Evolutionary conservation across 305 asterid genomes (phyloP).

Genomic region (Coffea humblotiana): DNA sequence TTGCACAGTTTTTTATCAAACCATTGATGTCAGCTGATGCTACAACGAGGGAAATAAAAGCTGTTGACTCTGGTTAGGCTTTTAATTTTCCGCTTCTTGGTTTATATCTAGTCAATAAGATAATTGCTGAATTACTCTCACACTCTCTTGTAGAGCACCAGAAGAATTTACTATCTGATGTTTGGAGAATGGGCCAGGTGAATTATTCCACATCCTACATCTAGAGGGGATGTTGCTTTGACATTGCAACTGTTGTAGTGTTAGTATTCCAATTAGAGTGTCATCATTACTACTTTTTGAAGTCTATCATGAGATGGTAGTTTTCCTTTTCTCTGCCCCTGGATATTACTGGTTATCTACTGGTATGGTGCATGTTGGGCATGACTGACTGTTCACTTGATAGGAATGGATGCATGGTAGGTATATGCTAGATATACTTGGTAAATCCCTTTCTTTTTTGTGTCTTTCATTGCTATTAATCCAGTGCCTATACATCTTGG

Average conservation of each 20-base stretch:
- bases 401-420: background rate
- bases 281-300: background rate
- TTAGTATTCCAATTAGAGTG: background rate
- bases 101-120: background rate
- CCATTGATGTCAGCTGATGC: conserved; percentile 98
- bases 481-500: too few species aligned
- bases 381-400: background rate
- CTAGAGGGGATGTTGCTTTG: background rate
- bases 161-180: conserved; percentile 86
- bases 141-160: conserved; percentile 62
- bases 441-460: too few species aligned
- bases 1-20: conserved; percentile 88
- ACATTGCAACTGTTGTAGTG: background rate
- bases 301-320: background rate
- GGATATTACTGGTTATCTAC: background rate
- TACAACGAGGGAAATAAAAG: conserved; percentile 88
- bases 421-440: background rate
- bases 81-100: conserved; percentile 22
- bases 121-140: conserved; percentile 21
- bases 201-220: conserved; percentile 1
- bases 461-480: too few species aligned
- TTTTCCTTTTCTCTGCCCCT: background rate
- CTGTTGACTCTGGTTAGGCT: conserved; percentile 90
- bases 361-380: conserved; percentile 1
- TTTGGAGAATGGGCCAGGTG: conserved; percentile 97